These are phyloP conservation scores for Aristolochia californica DNA, from an alignment of 164 flowering plant species.

Conservation along the genomic window DNA sequence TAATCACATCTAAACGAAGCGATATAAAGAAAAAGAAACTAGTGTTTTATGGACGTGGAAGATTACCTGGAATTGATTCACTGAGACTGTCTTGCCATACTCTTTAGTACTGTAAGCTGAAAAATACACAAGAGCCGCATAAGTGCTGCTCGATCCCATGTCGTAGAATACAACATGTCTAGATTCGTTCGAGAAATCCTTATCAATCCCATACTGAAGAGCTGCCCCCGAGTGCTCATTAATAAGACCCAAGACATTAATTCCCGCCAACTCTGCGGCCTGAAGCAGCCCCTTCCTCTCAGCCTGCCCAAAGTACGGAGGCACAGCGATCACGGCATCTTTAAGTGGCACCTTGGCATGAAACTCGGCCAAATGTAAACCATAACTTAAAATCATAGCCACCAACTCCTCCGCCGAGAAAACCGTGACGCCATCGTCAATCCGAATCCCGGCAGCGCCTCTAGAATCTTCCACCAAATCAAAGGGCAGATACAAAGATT, in stretches of 20 bases:
- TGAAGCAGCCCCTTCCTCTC: constrained; percentile 68
- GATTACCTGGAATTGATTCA: constrained; percentile 88
- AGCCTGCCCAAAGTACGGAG: constrained; percentile 86
- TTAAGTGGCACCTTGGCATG: constrained; percentile 55
- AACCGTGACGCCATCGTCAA: constrained; percentile 35
- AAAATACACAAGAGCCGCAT: constrained; percentile 87
- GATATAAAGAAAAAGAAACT: neutral
- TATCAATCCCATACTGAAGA: constrained; percentile 95
- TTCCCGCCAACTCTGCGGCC: constrained; percentile 79
- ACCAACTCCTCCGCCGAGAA: constrained; percentile 67
- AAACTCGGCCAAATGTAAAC: constrained; percentile 52
- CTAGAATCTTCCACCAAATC: constrained; percentile 57
- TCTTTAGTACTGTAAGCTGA: constrained; percentile 79
- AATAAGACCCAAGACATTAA: constrained; percentile 70
- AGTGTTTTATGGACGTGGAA: neutral
- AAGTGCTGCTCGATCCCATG: constrained; percentile 82
- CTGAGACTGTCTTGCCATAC: constrained; percentile 69
- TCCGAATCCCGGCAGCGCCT: constrained; percentile 38
- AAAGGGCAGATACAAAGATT: constrained; percentile 54
- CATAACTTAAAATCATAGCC: constrained; percentile 67
- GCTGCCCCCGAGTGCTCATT: constrained; percentile 97
- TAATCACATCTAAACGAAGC: too few relatives aligned
- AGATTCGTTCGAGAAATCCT: constrained; percentile 84
- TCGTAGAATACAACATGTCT: constrained; percentile 83
- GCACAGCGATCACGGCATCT: constrained; percentile 76